Evolutionary conservation across 306 rosid species (phyloP), one percentile per base, ranked within the genome.

Genomic region (Myrica gale): DNA sequence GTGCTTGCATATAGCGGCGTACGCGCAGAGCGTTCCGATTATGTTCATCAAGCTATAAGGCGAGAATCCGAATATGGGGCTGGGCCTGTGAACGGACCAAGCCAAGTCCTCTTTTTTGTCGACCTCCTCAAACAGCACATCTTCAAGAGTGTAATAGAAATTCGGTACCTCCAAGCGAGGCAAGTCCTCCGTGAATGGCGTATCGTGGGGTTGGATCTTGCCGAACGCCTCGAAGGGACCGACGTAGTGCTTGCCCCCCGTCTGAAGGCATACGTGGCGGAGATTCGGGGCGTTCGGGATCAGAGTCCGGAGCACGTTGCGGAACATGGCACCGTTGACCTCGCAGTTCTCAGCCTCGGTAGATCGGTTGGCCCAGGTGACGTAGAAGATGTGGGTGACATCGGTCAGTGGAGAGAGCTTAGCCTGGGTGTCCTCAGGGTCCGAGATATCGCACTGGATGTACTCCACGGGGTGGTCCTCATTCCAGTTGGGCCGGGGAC

Each of bases 1-100:
- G 61, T 91, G 92, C 72, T 89, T 91, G 82, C 94, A 91, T 67
- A 91, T 78, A 6, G 97, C 82, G 6, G 94, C 97, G 72, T 91
- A 91, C 0, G 82, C 91, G 32, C 90, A 80, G 0, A 91, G 79
- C 0, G 83, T 47, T 1, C 94, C 92, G 5, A 89, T 21, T 0
- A 85, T 1, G 71, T 89, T 91, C 94, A 91, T 89, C 81, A 87
- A 52, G 60, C 92, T 89, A 42, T 56, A 86, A n/a, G 97, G 97
- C 6, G 94, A 89, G 50, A 91, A 89, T 13, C 97, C 92, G 51
- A 91, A 89, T 6, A 91, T 89, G 0, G 0, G 0, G 2, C 74
- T 81, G 1, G 94, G 90, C 6, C 94, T 76, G 56, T 87, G 93
- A 41, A 91, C 74, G 4, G 92, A 87, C 94, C 94, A 91, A 0